Evolutionary conservation across 192 early-diverging fungal species (phyloP), one percentile per base, ranked within the genome.

Genomic region (Bifiguratus adelaidae): DNA sequence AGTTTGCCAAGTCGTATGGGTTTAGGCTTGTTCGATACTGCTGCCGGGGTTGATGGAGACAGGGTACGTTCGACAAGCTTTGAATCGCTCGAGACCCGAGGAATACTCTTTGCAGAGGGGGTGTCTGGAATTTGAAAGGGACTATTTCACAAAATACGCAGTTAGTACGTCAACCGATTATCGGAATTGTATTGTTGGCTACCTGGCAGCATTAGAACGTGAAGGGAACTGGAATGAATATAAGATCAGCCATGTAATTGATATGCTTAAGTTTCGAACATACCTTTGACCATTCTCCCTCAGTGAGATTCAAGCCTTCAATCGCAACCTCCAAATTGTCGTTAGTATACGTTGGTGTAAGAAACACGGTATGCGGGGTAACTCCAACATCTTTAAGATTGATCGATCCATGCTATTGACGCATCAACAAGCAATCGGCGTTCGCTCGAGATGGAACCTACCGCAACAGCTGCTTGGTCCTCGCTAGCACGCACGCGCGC

Each of bases 281-380:
- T 15, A 40, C 37, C 37, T 13, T 40, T 15, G 18, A 20, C 37
- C 5, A 15, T 15, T 5, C 13, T 20, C 22, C 37, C 18, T 13
- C 15, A 21, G 16, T 15, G 13, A 40, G 16, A 13, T 20, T 40
- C 18, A 13, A 7, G 7, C 18, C 37, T 20, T 40, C 37, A 15
- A 40, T 20, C 1, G 16, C 4, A 21, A 40, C 5, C 18, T 40
- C 22, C 7, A 15, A 34, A 34, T 15, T 40, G 15, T 40, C 37
- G 37, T 40, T 67, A 22, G 53, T 53, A 15, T 67, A 54, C 9
- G 60, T 55, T 7, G 77, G 77, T 7, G 71, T 74, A 18, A 91
- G 38, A 49, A 89, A 89, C 0, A 80, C 76, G 0, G 82, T 89
- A 34, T 76, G 66, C 6, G 81, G 80, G 0, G 76, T 83, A 18